Conservation (phyloP, 306 rosid species). For the Gleditsia sinensis region DNA sequence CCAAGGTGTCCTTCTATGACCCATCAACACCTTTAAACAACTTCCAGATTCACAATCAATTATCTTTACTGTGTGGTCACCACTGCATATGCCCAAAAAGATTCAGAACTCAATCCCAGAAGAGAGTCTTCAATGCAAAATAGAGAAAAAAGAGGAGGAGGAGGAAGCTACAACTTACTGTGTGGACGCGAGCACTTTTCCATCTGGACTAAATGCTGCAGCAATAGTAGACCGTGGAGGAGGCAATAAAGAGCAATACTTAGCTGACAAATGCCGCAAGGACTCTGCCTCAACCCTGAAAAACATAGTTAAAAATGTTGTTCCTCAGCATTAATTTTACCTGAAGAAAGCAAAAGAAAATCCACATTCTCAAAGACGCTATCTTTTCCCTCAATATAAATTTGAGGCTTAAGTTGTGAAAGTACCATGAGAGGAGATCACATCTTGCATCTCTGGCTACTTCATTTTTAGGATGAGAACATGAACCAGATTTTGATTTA, state of each 20-base stretch:
- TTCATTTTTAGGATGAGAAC: conserved; percentile 27
- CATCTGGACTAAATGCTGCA: conserved; percentile 56
- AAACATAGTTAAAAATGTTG: conserved; percentile 31
- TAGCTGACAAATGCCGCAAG: conserved; percentile 45
- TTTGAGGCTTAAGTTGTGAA: not conserved
- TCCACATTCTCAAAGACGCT: conserved; percentile 19
- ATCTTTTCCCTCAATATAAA: not conserved
- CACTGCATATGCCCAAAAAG: conserved; percentile 36
- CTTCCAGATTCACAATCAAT: conserved; percentile 49
- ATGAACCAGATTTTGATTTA: conserved; percentile 34
- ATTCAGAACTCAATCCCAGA: conserved; percentile 20
- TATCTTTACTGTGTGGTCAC: conserved; percentile 56
- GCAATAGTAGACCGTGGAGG: conserved; percentile 59
- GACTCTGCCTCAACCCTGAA: conserved; percentile 56
- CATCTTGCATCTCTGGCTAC: conserved; percentile 36
- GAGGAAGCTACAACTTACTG: conserved; percentile 43
- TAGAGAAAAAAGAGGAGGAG: conserved; percentile 12
- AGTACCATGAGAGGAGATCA: conserved; percentile 56
- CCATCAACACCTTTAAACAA: conserved; percentile 51
- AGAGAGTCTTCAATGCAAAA: conserved; percentile 10
- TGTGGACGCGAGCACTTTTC: conserved; percentile 54
- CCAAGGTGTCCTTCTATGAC: conserved; percentile 61
- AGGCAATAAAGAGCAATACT: conserved; percentile 50
- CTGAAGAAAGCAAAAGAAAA: not conserved
- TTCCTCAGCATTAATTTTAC: not conserved